Evolutionary conservation across 1,139 yeast species (phyloP).

Genomic region (Chernovozyma aurita): DNA sequence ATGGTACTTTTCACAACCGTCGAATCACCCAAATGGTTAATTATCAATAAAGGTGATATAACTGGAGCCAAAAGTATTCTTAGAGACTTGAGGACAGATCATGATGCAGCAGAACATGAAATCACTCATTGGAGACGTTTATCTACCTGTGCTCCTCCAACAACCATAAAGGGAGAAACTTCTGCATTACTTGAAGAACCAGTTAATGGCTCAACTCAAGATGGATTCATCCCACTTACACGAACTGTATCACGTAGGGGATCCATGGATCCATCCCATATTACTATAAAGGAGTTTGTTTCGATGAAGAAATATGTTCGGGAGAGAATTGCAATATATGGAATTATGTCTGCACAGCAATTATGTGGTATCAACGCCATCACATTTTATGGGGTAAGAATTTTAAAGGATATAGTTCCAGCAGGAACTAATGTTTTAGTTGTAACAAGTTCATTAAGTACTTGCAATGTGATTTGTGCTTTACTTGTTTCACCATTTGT

Average conservation of each 20-base stretch:
- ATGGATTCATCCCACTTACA: constrained; percentile 2
- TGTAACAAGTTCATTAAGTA: constrained; percentile 28
- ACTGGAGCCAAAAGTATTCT: constrained; percentile 25
- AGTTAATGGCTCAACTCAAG: constrained; percentile 1
- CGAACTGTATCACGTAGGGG: constrained; percentile 16
- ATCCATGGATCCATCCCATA: constrained; percentile 26
- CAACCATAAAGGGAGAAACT: constrained; percentile 6
- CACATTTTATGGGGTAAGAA: constrained; percentile 36
- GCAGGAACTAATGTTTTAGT: constrained; percentile 21
- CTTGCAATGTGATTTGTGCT: constrained; percentile 28
- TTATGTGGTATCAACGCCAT: constrained; percentile 40
- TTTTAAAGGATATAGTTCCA: constrained; percentile 23
- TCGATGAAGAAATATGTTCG: constrained; percentile 16
- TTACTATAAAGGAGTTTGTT: constrained; percentile 23
- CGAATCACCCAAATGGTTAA: constrained; percentile 41
- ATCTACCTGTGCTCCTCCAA: constrained; percentile 10
- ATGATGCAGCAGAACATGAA: constrained; percentile 27
- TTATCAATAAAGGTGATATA: constrained; percentile 26
- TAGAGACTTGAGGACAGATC: constrained; percentile 25
- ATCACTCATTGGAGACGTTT: constrained; percentile 36
- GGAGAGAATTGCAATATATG: constrained; percentile 26
- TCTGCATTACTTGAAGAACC: constrained; percentile 8
- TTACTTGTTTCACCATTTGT: constrained; percentile 30
- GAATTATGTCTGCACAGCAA: constrained; percentile 38
- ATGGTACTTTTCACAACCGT: constrained; percentile 27